Percentiles rank a stretch among this genome's conserved stretches.
Evolutionary conservation across 257 asterid species (phyloP).

Genomic region (Ocimum tenuiflorum): DNA sequence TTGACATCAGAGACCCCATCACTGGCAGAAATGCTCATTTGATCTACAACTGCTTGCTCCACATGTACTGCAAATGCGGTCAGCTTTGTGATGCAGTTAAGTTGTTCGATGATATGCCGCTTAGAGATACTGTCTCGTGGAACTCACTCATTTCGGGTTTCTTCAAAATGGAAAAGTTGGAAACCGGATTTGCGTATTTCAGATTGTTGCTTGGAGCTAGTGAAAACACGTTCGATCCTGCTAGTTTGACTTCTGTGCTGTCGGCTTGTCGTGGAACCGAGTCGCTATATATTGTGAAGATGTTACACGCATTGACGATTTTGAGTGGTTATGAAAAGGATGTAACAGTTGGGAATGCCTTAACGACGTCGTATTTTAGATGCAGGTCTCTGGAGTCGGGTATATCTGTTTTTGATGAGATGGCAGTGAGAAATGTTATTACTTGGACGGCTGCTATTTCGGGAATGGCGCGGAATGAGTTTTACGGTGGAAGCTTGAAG

Average conservation of each 20-base stretch:
- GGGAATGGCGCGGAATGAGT: slow-evolving; percentile 55
- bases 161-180: slow-evolving; percentile 33
- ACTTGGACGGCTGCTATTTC: slow-evolving; percentile 84
- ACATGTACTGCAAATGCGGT: slow-evolving; percentile 46
- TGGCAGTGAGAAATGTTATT: slow-evolving; percentile 64
- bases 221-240: slow-evolving; percentile 41
- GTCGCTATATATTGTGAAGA: slow-evolving; percentile 29
- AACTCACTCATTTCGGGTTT: slow-evolving; percentile 77
- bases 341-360: slow-evolving; percentile 60
- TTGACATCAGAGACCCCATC: not conserved
- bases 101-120: slow-evolving; percentile 70
- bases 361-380: slow-evolving; percentile 53
- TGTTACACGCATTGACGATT: slow-evolving; percentile 60
- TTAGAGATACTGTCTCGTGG: slow-evolving; percentile 69
- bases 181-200: slow-evolving; percentile 48
- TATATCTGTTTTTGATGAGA: slow-evolving; percentile 52
- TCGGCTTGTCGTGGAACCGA: slow-evolving; percentile 48
- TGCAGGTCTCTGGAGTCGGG: slow-evolving; percentile 50
- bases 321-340: slow-evolving; percentile 53
- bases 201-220: slow-evolving; percentile 32
- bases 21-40: slow-evolving; percentile 7
- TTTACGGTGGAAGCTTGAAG: slow-evolving; percentile 52
- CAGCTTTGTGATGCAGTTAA: slow-evolving; percentile 35
- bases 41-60: slow-evolving; percentile 50
- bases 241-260: slow-evolving; percentile 56